Conservation (phyloP, 2,329 filamentous ascomycete species). For the Arthrobotrys musiformis region DNA sequence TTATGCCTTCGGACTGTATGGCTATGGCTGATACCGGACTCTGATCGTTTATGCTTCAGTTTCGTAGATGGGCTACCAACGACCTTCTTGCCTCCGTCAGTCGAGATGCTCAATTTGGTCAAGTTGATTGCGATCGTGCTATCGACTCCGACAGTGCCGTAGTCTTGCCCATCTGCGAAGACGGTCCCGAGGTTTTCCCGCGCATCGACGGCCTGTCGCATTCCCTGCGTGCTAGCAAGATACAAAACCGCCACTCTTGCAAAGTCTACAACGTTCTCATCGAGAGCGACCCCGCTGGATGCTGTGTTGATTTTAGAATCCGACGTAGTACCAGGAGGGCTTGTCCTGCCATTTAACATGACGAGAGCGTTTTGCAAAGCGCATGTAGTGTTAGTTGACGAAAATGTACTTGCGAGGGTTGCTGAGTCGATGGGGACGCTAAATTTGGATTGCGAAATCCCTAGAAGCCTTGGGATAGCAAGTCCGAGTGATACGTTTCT, state of each 20-base stretch:
- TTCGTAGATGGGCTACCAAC: slow-evolving; percentile 23
- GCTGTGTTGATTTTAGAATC: slow-evolving; percentile 14
- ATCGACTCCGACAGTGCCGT: slow-evolving; percentile 31
- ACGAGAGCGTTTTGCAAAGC: slow-evolving; percentile 86
- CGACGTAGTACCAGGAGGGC: slow-evolving; percentile 48
- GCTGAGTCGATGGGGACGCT: slow-evolving; percentile 78
- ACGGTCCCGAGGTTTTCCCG: slow-evolving; percentile 34
- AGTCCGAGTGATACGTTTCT: slow-evolving; percentile 82
- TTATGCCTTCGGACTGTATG: slow-evolving; percentile 32
- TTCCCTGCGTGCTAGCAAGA: slow-evolving; percentile 66
- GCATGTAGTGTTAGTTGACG: slow-evolving; percentile 79
- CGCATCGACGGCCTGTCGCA: slow-evolving; percentile 38
- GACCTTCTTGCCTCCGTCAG: slow-evolving; percentile 19
- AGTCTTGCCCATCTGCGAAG: slow-evolving; percentile 41
- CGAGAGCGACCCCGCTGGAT: slow-evolving; percentile 62
- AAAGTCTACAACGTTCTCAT: slow-evolving; percentile 72
- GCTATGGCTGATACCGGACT: not conserved
- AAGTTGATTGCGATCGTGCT: slow-evolving; percentile 14
- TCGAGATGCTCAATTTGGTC: slow-evolving; percentile 39
- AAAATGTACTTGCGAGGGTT: slow-evolving; percentile 79
- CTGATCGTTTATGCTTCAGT: slow-evolving; percentile 2
- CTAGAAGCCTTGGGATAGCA: slow-evolving; percentile 79
- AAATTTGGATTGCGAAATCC: slow-evolving; percentile 74
- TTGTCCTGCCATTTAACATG: slow-evolving; percentile 74
- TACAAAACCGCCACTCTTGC: slow-evolving; percentile 72